Conservation (phyloP, 139 green algal species). For the Chlamydomonas schloesseri region DNA sequence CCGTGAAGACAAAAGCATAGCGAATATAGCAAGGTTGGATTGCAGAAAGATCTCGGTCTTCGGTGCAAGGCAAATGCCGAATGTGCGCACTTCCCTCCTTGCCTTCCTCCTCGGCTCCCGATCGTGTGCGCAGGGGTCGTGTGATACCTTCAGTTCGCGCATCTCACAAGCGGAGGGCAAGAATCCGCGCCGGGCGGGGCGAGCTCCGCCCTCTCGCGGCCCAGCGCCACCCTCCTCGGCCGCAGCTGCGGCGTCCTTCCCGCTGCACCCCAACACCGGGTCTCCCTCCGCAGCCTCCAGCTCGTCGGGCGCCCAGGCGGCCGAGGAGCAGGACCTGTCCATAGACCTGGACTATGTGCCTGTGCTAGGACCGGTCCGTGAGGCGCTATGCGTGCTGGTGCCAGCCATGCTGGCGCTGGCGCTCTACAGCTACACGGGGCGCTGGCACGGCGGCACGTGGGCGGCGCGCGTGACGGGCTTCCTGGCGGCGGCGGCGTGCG, state of each 20-base stretch:
- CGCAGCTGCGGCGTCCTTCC: background rate
- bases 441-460: constrained; percentile 49
- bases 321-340: background rate
- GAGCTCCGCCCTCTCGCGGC: too few relatives aligned
- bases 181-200: background rate
- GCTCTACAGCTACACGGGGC: constrained; percentile 55
- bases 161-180: background rate
- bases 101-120: too few relatives aligned
- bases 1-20: background rate
- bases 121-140: background rate
- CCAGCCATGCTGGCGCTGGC: constrained; percentile 25
- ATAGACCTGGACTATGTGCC: constrained; percentile 41
- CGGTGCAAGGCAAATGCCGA: background rate
- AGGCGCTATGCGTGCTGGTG: constrained; percentile 46
- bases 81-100: too few relatives aligned
- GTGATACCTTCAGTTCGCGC: too few relatives aligned
- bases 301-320: background rate
- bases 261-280: too few relatives aligned
- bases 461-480: constrained; percentile 42
- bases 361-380: constrained; percentile 2
- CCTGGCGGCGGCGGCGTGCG: constrained; percentile 10
- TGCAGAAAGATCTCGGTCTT: background rate
- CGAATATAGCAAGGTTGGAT: background rate
- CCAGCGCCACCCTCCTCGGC: too few relatives aligned
- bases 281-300: too few relatives aligned